Evolutionary conservation across 169 alveolate genomes (phyloP).

Genomic region (Perkinsus olseni): DNA sequence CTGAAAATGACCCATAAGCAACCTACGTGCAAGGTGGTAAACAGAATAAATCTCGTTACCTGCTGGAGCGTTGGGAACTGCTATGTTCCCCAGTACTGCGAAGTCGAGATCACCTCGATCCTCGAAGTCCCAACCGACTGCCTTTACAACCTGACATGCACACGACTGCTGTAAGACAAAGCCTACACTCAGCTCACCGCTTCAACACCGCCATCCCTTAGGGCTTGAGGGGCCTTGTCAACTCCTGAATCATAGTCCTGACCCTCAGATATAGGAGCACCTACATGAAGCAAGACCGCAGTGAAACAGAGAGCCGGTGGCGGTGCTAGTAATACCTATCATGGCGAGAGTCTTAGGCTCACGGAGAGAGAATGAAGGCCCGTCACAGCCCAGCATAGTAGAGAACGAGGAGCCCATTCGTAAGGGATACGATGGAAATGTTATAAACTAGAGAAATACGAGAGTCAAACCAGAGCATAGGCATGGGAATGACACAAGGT

Average conservation of each 20-base stretch:
- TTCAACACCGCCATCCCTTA: neutral
- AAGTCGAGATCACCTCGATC: neutral
- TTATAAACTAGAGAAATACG: too few species aligned
- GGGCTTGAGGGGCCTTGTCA: neutral
- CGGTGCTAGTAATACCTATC: neutral
- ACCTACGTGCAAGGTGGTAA: too few species aligned
- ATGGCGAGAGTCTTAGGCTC: neutral
- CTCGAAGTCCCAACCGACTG: neutral
- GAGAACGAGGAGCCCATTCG: neutral
- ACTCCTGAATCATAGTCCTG: neutral
- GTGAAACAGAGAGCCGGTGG: too few species aligned
- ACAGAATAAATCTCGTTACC: too few species aligned
- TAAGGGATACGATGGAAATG: too few species aligned
- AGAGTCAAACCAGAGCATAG: too few species aligned
- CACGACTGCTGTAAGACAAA: neutral
- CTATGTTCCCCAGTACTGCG: neutral
- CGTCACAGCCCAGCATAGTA: neutral
- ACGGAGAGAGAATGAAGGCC: neutral
- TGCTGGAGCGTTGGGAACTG: neutral
- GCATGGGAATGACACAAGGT: too few species aligned
- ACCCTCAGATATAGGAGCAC: neutral
- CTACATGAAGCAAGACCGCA: too few species aligned
- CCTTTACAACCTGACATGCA: neutral
- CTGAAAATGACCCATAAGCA: neutral
- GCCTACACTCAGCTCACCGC: neutral